Evolutionary conservation across 805 yeast species (phyloP), one percentile per base, ranked within the genome.

Genomic region (Metschnikowia kunwiensis): DNA sequence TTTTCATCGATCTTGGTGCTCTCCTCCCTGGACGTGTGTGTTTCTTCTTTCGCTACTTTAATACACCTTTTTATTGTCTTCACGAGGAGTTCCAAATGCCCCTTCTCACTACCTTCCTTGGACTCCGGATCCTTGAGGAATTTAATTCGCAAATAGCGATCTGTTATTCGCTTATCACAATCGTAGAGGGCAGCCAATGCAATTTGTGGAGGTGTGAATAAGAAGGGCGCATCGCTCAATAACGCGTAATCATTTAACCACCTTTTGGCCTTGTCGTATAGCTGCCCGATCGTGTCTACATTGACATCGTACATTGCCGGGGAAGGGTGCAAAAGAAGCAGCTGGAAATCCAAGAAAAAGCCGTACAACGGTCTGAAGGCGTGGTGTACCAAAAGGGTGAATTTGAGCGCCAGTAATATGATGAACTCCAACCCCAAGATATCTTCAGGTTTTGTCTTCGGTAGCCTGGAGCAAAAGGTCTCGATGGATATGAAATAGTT

Each of bases 321-420:
- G 7, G 50, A 58, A 1, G 78, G 50, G 76, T 61, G 35, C 66
- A 71, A 36, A 60, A 68, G 51, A 5, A 63, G 64, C 20, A 62
- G 71, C 57, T 93, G 98, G 46, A 89, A 75, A 60, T 93, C 99
- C 30, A 91, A 73, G 60, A 83, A 91, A 57, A 91, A 89, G 15
- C 99, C 99, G 58, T 89, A 93, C n/a, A 93, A 61, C 0, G 97
- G 87, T 44, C 82, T 72, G 60, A 77, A 82, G 2, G 97, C 94
- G 61, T 87, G 96, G 57, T 91, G 97, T 7, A 84, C 91, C 44
- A 81, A 56, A 32, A 93, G 65, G 0, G 95, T 82, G 60, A 93
- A 93, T 42, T 78, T 70, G 50, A 93, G 66, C 7, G 86, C 72
- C 58, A 78, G 86, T 36, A 89, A 62, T 4, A 93, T 72, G 28